These are phyloP conservation scores for Colletotrichum spaethianum DNA, from an alignment of 2,329 filamentous ascomycete genomes.

Conservation along the genomic window DNA sequence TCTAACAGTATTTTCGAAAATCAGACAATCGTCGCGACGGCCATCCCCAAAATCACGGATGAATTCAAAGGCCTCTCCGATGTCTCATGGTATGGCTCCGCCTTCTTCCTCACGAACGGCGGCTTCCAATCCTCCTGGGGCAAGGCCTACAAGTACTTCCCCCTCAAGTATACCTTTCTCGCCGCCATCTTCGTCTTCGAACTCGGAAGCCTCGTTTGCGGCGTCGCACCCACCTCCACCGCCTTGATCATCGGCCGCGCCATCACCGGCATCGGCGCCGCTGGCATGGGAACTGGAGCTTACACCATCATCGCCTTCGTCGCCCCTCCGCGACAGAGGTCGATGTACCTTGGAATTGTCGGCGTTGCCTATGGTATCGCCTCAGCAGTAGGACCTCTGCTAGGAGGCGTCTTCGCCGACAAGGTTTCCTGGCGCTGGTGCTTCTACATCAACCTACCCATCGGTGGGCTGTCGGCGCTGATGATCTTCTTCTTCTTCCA, in stretches of 20 bases:
- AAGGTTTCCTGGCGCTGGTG: conserved; percentile 43
- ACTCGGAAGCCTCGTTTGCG: conserved; percentile 30
- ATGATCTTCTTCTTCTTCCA: conserved; percentile 45
- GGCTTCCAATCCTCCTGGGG: conserved; percentile 44
- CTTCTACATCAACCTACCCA: conserved; percentile 41
- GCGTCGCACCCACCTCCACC: conserved; percentile 1
- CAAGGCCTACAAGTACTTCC: conserved; percentile 54
- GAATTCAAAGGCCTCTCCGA: conserved; percentile 55
- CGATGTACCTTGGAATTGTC: conserved; percentile 50
- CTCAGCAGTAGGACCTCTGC: conserved; percentile 50
- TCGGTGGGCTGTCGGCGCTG: conserved; percentile 49
- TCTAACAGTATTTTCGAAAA: not conserved
- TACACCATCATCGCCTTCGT: conserved; percentile 52
- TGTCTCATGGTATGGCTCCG: conserved; percentile 63
- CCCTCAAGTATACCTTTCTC: conserved; percentile 48
- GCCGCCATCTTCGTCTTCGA: conserved; percentile 24
- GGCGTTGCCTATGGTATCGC: conserved; percentile 51
- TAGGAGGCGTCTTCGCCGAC: conserved; percentile 54
- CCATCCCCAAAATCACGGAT: conserved; percentile 59
- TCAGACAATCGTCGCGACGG: conserved; percentile 59
- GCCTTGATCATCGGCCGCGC: conserved; percentile 30
- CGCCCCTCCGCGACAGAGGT: conserved; percentile 47
- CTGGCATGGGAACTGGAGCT: conserved; percentile 49
- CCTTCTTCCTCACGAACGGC: conserved; percentile 52
- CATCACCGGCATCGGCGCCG: conserved; percentile 22